phyloP scores from a whole-genome alignment of 768 basidiomycete species.

The Leccinum variicolor region DNA sequence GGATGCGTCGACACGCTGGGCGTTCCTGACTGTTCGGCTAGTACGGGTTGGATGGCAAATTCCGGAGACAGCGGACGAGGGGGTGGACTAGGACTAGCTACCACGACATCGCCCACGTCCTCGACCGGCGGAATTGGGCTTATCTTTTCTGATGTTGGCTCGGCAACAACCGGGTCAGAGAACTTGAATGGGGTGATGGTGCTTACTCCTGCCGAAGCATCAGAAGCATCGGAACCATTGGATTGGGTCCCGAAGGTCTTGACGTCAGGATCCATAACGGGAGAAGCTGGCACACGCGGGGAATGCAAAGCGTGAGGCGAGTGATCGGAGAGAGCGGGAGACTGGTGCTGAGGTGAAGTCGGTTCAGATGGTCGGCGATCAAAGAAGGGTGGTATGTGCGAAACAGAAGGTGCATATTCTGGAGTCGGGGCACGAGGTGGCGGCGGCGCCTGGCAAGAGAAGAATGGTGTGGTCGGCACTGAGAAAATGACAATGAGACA shows the following conservation, averaged over 20 bases:
- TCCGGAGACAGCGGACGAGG: conserved; percentile 3
- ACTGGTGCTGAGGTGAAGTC: neutral
- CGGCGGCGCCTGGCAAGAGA: neutral
- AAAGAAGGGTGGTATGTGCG: neutral
- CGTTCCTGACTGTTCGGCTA: neutral
- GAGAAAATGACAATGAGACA: conserved; percentile 5
- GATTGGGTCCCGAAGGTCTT: neutral
- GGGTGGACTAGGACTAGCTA: neutral
- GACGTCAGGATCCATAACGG: conserved; percentile 5
- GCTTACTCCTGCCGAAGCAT: neutral
- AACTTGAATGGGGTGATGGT: neutral
- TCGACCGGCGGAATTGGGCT: neutral
- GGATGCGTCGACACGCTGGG: neutral
- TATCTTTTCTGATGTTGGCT: neutral
- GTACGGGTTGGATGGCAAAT: neutral
- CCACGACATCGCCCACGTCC: neutral
- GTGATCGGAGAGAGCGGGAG: neutral
- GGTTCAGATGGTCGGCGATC: neutral
- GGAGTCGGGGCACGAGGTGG: neutral
- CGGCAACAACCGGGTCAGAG: conserved; percentile 1
- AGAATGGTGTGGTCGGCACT: conserved; percentile 2
- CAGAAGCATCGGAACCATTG: neutral
- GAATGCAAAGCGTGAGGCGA: neutral
- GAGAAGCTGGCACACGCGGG: neutral
- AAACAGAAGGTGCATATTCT: neutral